These are phyloP conservation scores for Zasmidium cellare DNA, from an alignment of 2,329 filamentous ascomycete species.

Conservation along the genomic window DNA sequence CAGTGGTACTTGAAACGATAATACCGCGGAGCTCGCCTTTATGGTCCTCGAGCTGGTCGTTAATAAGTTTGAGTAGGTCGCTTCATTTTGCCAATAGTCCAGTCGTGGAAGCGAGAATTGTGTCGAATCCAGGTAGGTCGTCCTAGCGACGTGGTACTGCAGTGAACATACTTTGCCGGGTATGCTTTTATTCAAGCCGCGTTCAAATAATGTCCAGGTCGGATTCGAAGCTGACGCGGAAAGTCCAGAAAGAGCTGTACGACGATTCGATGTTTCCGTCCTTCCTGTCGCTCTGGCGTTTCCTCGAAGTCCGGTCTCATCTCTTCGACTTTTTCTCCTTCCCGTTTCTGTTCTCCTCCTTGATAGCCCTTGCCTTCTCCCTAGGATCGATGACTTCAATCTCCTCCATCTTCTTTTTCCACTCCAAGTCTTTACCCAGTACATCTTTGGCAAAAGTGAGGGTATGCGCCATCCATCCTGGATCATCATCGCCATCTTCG, in stretches of 20 bases:
- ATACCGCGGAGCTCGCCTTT: not conserved
- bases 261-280: too few relatives aligned
- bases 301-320: not conserved
- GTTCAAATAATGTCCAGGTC: too few relatives aligned
- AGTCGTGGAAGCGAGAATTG: not conserved
- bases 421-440: slow-evolving; percentile 84
- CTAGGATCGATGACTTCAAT: slow-evolving; percentile 76
- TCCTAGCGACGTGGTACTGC: not conserved
- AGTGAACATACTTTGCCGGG: not conserved
- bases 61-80: not conserved
- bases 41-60: not conserved
- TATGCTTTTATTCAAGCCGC: too few relatives aligned
- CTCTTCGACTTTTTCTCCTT: slow-evolving; percentile 19
- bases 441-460: slow-evolving; percentile 87
- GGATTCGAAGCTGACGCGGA: too few relatives aligned
- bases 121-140: not conserved
- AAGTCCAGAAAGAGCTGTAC: too few relatives aligned
- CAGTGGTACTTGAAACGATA: not conserved
- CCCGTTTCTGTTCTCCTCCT: slow-evolving; percentile 25
- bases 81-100: not conserved
- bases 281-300: too few relatives aligned
- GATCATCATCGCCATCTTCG: slow-evolving; percentile 53
- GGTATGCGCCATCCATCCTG: slow-evolving; percentile 82
- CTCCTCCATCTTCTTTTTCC: slow-evolving; percentile 87
- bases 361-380: slow-evolving; percentile 32